Evolutionary conservation across 257 asterid genomes (phyloP), one percentile per base, ranked within the genome.

Genomic region (Salvia miltiorrhiza): DNA sequence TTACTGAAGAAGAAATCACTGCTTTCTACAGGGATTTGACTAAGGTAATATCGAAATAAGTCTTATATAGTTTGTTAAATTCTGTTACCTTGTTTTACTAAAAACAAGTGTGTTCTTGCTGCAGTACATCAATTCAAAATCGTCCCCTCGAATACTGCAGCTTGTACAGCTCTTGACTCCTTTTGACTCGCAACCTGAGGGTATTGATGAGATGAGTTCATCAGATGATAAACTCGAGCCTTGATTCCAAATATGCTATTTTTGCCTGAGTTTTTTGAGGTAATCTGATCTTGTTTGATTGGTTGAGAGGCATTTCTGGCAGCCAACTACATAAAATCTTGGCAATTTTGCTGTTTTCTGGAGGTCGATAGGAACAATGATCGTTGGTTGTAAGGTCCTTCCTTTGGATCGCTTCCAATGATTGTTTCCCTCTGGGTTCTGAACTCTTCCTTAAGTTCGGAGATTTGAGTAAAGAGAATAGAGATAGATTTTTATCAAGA

Each of bases 1-100:
- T 94, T 17, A 94, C 97, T 10, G 95, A 94, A 64, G 99, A 94
- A 88, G 99, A 94, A 85, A 91, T 94, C 69, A 81, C 54, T 77
- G 80, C 89, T 72, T 94, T 87, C 84, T 78, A 73, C 78, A 78
- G 58, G 75, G 87, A 85, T 71, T 64, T 76, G 52, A 74, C 79
- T 40, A 87, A 90, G 96, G 97, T 88, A 74, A 12, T 65, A 7
- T 37, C 7, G 40, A 24, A 49, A 7, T n/a, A 28, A 16, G 19
- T 12, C 39, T 30, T 37, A 57, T 37, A 57, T 30, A 48, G n/a
- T 70, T 53, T 63, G 43, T 33, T 54, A 39, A 17, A 48, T 53
- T n/a, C 14, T 20, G 19, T 23, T n/a, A 10, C 17, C 41, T 14
- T 28, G 49, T 9, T 21, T 33, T 14, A 17, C 49, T 71, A 7